A percentile compares a stretch with the other conserved stretches of the same genome.
phyloP scores from a whole-genome alignment of 1,284 basidiomycete genomes.

The Chondrostereum purpureum region DNA sequence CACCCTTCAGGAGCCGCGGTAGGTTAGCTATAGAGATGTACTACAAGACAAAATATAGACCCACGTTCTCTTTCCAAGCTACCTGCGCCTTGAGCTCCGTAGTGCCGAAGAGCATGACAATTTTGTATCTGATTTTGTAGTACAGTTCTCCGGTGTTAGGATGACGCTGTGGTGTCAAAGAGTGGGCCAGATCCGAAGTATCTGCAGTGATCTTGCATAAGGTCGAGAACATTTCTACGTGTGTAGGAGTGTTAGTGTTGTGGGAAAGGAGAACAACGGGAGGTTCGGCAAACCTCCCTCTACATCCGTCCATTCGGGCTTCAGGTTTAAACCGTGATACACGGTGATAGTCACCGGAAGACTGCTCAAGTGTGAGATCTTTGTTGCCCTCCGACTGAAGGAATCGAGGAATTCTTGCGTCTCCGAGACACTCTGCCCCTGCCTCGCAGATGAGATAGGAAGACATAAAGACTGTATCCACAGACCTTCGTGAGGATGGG shows the following conservation, averaged over 20 bases:
- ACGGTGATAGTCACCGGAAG: neutral
- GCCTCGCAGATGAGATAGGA: conserved; percentile 12
- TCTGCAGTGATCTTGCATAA: conserved; percentile 34
- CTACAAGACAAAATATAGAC: conserved; percentile 5
- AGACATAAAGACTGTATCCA: neutral
- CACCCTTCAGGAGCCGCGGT: neutral
- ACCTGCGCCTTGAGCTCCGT: conserved; percentile 41
- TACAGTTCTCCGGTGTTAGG: conserved; percentile 14
- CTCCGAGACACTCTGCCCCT: conserved; percentile 15
- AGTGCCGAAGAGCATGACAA: conserved; percentile 37
- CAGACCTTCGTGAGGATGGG: neutral
- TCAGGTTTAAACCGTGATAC: conserved; percentile 19
- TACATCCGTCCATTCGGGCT: conserved; percentile 20
- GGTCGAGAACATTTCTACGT: conserved; percentile 26
- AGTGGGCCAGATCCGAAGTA: conserved; percentile 22
- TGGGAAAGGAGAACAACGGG: neutral
- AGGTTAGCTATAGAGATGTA: neutral
- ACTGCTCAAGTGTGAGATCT: neutral
- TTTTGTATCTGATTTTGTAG: conserved; percentile 27
- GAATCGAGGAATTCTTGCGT: conserved; percentile 23
- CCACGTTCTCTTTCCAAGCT: conserved; percentile 36
- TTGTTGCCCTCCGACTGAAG: conserved; percentile 9
- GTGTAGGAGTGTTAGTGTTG: neutral
- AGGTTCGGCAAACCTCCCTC: conserved; percentile 19
- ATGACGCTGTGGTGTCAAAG: conserved; percentile 10